Evolutionary conservation across 1,284 basidiomycete genomes (phyloP), one percentile per base, ranked within the genome.

Genomic region (Fomitopsis schrenkii): DNA sequence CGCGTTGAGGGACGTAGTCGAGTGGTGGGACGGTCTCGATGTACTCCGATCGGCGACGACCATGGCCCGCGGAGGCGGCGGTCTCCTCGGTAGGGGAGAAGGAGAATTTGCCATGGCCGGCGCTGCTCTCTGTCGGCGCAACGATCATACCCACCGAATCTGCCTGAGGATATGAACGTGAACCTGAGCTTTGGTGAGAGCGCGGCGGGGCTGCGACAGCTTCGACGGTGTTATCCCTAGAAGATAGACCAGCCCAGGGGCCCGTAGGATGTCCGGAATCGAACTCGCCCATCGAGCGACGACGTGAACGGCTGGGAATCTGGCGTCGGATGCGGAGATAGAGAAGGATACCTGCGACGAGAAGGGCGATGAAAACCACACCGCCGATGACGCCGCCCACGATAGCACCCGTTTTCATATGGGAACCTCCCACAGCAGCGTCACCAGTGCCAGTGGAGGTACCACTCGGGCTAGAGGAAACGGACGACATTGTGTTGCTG

Each of bases 301-400:
- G 64, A 36, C 63, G 65, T 26, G 65, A 63, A 7, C 62, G 64
- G 14, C 64, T 58, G 53, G 64, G 66, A 15, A 50, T 57, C 41
- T 65, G 66, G 22, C 64, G 65, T 52, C 69, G 68, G 50, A 70
- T 58, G 45, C 71, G 66, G 55, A 73, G 67, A 57, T 65, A 66
- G 58, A 72, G 60, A 53, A 74, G 59, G 6, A 56, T n/a, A 12
- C 61, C 68, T 6, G 61, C 64, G 28, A 67, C 60, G 12, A 56
- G 65, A 26, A 71, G 26, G 22, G 69, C 54, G 15, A 62, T 22
- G 52, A 71, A 62, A 9, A 66, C 70, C 17, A 75, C 58, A 33
- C 74, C 76, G 28, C 75, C 76, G 28, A 77, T 63, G 35, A 77
- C 71, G 30, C 75, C 74, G 12, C 76, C 76, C 10, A 68, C 74